Percentiles rank a stretch among this genome's conserved stretches.
Conservation (phyloP, 23 red algal species). For the Chondrus crispus region DNA sequence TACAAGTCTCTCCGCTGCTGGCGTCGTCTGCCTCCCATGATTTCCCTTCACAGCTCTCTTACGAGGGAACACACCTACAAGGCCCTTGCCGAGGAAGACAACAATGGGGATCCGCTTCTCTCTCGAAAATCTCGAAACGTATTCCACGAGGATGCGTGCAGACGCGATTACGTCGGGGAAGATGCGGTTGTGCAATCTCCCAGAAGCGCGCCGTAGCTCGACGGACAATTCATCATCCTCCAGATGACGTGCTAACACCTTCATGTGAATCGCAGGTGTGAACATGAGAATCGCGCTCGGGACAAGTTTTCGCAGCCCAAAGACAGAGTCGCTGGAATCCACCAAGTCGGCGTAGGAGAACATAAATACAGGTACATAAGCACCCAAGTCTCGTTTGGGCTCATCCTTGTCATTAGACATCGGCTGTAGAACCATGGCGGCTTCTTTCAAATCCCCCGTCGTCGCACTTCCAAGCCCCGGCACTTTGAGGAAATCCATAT, state of each 20-base stretch:
- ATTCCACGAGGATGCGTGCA: conserved; percentile 53
- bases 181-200: conserved; percentile 33
- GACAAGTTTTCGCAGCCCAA: conserved; percentile 40
- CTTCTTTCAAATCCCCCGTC: conserved; percentile 69
- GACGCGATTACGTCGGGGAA: conserved; percentile 49
- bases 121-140: conserved; percentile 70
- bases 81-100: conserved; percentile 64
- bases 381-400: conserved; percentile 27
- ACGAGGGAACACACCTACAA: conserved; percentile 46
- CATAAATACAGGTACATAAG: conserved; percentile 64
- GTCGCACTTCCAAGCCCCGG: conserved; percentile 71
- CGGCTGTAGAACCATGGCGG: conserved; percentile 34
- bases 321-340: conserved; percentile 62
- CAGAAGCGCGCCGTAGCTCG: conserved; percentile 31
- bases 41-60: background rate
- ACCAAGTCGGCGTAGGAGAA: conserved; percentile 79
- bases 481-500: conserved; percentile 65
- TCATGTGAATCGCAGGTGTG: conserved; percentile 70
- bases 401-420: conserved; percentile 23
- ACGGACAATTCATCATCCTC: conserved; percentile 63
- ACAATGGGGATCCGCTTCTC: conserved; percentile 79
- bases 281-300: conserved; percentile 67
- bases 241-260: conserved; percentile 77
- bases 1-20: conserved; percentile 30
- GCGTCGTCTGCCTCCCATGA: background rate